Conservation (phyloP, 2,329 filamentous ascomycete genomes). For the Immersiporthe knoxdaviesiana region DNA sequence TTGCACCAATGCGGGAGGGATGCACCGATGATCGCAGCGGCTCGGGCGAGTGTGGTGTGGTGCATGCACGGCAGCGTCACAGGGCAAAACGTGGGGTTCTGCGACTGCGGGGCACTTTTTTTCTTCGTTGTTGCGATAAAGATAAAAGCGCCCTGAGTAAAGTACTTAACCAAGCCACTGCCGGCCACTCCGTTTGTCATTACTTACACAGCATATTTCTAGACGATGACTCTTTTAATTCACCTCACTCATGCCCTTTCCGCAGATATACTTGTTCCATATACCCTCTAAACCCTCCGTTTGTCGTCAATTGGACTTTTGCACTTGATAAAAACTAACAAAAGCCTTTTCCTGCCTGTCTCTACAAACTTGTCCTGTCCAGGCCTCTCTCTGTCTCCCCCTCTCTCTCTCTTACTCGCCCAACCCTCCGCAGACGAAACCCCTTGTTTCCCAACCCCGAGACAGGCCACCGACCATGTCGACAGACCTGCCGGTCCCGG, state of each 20-base stretch:
- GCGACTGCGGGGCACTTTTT: constrained; percentile 25
- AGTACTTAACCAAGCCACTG: constrained; percentile 2
- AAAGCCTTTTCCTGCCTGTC: not conserved
- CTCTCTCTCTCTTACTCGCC: not conserved
- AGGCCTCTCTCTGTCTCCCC: not conserved
- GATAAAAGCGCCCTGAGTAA: not conserved
- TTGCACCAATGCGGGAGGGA: not conserved
- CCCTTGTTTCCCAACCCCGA: not conserved
- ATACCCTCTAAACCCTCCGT: not conserved
- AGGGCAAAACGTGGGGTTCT: constrained; percentile 24
- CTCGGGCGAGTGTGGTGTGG: not conserved
- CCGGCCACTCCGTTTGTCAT: constrained; percentile 22
- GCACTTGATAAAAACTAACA: not conserved
- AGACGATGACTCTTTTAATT: constrained; percentile 19
- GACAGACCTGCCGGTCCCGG: constrained; percentile 51
- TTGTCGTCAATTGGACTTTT: not conserved
- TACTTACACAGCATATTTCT: constrained; percentile 16
- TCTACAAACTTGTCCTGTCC: not conserved
- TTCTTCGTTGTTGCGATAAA: not conserved
- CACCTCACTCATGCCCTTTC: constrained; percentile 2
- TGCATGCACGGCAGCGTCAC: constrained; percentile 17
- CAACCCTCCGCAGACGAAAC: not conserved
- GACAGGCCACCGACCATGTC: constrained; percentile 38
- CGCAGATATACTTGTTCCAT: not conserved
- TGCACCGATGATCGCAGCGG: constrained; percentile 17